Base-by-base conservation (phyloP, 108 stramenopile genomes). In the Aureococcus anophagefferens region DNA sequence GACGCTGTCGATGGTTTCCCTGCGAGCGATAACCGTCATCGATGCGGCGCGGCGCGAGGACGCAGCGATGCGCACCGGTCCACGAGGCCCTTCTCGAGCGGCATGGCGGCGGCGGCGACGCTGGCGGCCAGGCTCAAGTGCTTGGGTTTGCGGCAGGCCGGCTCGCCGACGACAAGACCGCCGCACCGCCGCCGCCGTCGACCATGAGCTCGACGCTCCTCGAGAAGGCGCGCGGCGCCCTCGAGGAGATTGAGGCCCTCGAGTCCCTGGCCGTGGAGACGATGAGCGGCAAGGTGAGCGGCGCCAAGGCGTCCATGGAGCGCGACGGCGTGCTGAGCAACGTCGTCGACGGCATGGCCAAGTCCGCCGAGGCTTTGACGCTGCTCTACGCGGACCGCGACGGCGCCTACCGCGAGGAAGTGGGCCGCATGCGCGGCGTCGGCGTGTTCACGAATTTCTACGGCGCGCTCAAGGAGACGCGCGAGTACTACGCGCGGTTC, bases 401-500 rank as follows among this genome's bases (percentile, higher is more conserved):
- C 4, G 51, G 51, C 51, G 25, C 51, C 7, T 59, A 25, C 51
- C 0, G 25, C 1, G 51, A 28, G 25, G 51, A 59, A 11, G 51
- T 59, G 21, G 14, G 7, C 7, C 4, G 13, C 7, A 59, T 59
- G 51, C 17, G 51, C 17, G 51, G 51, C 25, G 51, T 59, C 25
- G 51, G 51, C 1, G 68, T 69, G 29, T 69, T 69, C 46, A 51
- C 68, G 37, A 69, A 82, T 0, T 87, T 93, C 63, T 89, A 91
- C 74, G 84, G 77, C 34, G 71, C 79, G 64, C 76, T 91, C 15
- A 72, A 79, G 65, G 80, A 87, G 44, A 77, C 89, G 51, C 85
- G 85, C 68, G 68, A 77, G 30, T 91, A 93, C 77, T 89, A 91
- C 82, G 84, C 88, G 33, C 35, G 37, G 68, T 5, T 15, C 29